Conservation (phyloP, 2,329 filamentous ascomycete genomes). For the Pseudogymnoascus sp. region DNA sequence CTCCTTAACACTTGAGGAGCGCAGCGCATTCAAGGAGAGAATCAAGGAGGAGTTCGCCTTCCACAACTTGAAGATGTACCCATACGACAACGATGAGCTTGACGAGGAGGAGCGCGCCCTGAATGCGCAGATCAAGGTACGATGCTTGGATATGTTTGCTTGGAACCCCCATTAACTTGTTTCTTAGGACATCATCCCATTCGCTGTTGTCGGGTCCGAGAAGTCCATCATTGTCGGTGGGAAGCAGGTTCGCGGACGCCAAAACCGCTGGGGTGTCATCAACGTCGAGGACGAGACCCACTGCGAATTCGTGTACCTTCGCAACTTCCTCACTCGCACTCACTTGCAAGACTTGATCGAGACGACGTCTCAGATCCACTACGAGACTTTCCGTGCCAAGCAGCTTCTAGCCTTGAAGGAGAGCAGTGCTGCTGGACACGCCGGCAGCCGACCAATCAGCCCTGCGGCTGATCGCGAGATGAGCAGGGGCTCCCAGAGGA, state of each 20-base stretch:
- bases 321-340: constrained; percentile 96
- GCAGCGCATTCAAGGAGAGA: constrained; percentile 91
- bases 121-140: constrained; percentile 94
- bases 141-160: constrained; percentile 18
- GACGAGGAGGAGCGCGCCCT: constrained; percentile 91
- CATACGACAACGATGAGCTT: constrained; percentile 98
- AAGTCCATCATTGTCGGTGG: constrained; percentile 96
- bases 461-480: constrained; percentile 90
- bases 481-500: constrained; percentile 92
- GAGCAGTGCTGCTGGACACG: constrained; percentile 71
- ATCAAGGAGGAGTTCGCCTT: constrained; percentile 99
- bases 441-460: constrained; percentile 85
- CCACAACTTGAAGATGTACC: constrained; percentile 99
- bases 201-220: constrained; percentile 95
- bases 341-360: constrained; percentile 98
- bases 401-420: constrained; percentile 97
- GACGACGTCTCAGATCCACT: constrained; percentile 99
- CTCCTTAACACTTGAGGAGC: constrained; percentile 90
- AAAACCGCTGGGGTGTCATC: constrained; percentile 99
- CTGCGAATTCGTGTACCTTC: constrained; percentile 98
- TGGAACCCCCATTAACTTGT: constrained; percentile 29
- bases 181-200: constrained; percentile 78
- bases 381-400: constrained; percentile 99
- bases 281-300: constrained; percentile 99
- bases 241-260: constrained; percentile 92